Base-by-base conservation (phyloP, 2,329 filamentous ascomycete species). In the Colletotrichum sublineola region DNA sequence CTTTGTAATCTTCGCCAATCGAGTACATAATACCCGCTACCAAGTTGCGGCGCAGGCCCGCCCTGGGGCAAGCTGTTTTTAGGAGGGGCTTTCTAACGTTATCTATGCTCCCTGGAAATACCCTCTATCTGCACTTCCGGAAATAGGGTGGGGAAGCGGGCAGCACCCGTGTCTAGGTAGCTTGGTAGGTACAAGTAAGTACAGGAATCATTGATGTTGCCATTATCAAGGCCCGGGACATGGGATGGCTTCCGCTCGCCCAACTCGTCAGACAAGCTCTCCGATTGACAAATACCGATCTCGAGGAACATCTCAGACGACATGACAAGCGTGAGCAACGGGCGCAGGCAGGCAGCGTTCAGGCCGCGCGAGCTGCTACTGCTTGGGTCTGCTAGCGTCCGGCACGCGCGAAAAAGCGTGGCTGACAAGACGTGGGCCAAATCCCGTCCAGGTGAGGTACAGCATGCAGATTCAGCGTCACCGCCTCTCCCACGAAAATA, bases 1-100 rank as follows among this genome's bases (percentile, higher is more conserved):
- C 36, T 46, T 68, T 38, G 68, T 65, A 68, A 68, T 68, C 36
- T 44, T 63, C 31, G 44, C 68, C 31, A 67, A 68, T 53, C 33
- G 58, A 58, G 63, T 31, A 68, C 20, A 24, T 18, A 7, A n/a
- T 7, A 48, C 6, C 42, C 63, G 36, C 44, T 12, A 53, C 38
- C 38, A 52, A 50, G 52, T 24, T 44, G n/a, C 52, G 65, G 68
- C 44, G 44, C 48, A 31, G 60, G 56, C 18, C 33, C 48, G 56
- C 53, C 38, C 18, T 29, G 38, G 46, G 31, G 46, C 31, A 29
- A 48, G 46, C 63, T 18, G 40, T 50, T 44, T 52, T 44, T 46
- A 29, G 31, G 36, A 44, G 68, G 55, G 29, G 29, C 14, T n/a
- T 38, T 38, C 46, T 67, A 55, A 61, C 63, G 48, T 61, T 60